Evolutionary conservation across 2,329 filamentous ascomycete genomes (phyloP), one percentile per base, ranked within the genome.

Genomic region (Mycogone perniciosa): DNA sequence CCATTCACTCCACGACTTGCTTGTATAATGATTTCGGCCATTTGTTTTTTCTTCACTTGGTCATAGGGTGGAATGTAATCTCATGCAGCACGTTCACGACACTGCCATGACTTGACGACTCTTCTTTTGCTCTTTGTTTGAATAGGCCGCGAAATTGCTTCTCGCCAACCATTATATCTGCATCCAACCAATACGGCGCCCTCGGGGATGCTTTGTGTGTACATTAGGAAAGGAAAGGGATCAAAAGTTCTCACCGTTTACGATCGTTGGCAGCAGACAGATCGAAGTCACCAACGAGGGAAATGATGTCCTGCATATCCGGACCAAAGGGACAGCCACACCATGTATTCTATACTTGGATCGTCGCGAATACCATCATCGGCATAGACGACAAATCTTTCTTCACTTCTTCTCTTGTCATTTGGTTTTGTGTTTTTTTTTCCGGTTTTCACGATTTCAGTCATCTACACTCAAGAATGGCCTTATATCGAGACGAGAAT

Each of bases 81-180:
- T 62, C 56, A 63, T 62, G 60, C 62, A 63, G 61, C 60, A 63
- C 59, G 59, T 60, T 66, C 55, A 67, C 62, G 67, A 69, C 54
- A 62, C 63, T 61, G 60, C 60, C 63, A 72, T 63, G 67, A 72
- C 57, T 64, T 71, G 62, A 72, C 63, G 68, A 72, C 62, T 69
- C 64, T 57, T 39, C 20, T 41, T 13, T 38, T 20, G 61, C 60
- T 60, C 56, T 62, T 59, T 67, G 64, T 68, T 63, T 63, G 59
- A 62, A 57, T 61, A 63, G 53, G 57, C 53, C 58, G 50, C 54
- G 56, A 55, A 59, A 54, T 51, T 41, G 47, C 42, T 45, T 41
- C 31, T 50, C 31, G 29, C 11, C 31, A 52, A 37, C 31, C 38
- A 41, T 10, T 37, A 38, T 48, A 43, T 52, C 51, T 56, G 46